phyloP scores from a whole-genome alignment of 1,284 basidiomycete species.

The Erythrobasidium hasegawianum region DNA sequence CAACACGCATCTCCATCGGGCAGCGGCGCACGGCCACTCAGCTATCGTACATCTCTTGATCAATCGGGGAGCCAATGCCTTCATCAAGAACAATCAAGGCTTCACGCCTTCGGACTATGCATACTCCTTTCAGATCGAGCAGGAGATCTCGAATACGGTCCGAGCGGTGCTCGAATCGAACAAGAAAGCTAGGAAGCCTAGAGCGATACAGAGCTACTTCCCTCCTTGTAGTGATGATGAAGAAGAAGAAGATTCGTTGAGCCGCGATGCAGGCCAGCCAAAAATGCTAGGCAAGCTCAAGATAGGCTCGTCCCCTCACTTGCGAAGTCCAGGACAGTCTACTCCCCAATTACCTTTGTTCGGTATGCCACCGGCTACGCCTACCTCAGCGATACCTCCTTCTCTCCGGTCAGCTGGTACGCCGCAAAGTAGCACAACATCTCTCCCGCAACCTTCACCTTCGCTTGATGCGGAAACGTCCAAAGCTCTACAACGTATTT shows the following conservation, averaged over 20 bases:
- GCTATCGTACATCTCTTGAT: constrained; percentile 5
- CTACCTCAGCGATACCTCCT: too few species aligned
- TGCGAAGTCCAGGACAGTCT: too few species aligned
- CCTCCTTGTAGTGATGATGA: not conserved
- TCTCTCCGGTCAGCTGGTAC: too few species aligned
- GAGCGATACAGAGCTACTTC: not conserved
- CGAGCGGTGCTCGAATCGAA: constrained; percentile 18
- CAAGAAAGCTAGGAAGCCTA: constrained; percentile 18
- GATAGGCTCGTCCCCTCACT: too few species aligned
- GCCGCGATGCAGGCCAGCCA: too few species aligned
- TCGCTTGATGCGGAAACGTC: constrained; percentile 22
- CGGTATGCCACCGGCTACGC: too few species aligned
- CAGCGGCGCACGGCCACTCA: constrained; percentile 19
- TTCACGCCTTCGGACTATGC: constrained; percentile 19
- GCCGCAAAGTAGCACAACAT: not conserved
- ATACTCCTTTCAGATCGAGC: constrained; percentile 19
- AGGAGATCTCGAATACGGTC: constrained; percentile 28
- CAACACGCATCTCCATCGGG: constrained; percentile 26
- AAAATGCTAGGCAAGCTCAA: too few species aligned
- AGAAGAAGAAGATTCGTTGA: too few species aligned
- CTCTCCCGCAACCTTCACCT: constrained; percentile 16
- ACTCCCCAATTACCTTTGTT: too few species aligned
- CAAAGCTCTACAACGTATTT: constrained; percentile 25
- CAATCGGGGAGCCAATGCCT: constrained; percentile 19
- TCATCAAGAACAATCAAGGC: constrained; percentile 23